Percentiles rank a stretch among this genome's conserved stretches.
Conservation (phyloP, 306 rosid species). For the Gleditsia sinensis region DNA sequence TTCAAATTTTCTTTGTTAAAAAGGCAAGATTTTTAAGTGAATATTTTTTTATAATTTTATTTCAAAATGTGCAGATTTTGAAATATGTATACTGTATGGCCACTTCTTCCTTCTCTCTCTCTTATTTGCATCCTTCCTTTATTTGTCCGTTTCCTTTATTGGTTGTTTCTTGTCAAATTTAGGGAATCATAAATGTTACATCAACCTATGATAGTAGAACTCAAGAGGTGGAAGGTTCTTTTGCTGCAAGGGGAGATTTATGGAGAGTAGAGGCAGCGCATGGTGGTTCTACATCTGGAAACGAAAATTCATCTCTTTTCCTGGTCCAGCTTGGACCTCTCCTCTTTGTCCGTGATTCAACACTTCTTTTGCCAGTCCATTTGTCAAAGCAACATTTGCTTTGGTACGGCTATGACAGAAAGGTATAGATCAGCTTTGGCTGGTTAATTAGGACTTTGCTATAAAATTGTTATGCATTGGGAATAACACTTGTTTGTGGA, state of each 20-base stretch:
- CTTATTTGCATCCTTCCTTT: not conserved
- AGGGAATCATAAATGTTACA: conserved; percentile 75
- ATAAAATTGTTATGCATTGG: not conserved
- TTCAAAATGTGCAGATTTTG: conserved; percentile 24
- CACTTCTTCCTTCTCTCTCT: not conserved
- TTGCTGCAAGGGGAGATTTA: conserved; percentile 91
- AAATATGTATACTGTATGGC: conserved; percentile 7
- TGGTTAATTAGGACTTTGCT: not conserved
- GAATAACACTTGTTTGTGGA: not conserved
- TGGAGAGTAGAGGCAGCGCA: conserved; percentile 98
- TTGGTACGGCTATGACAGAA: conserved; percentile 98
- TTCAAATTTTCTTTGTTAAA: not conserved
- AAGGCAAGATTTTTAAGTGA: not conserved
- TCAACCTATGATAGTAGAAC: conserved; percentile 92
- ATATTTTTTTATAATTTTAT: not conserved
- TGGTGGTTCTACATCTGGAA: conserved; percentile 76
- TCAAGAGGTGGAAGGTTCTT: conserved; percentile 76
- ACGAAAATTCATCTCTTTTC: conserved; percentile 78
- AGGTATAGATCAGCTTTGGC: conserved; percentile 58
- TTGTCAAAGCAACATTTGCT: conserved; percentile 93
- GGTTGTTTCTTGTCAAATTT: conserved; percentile 24
- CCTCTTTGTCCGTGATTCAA: conserved; percentile 88
- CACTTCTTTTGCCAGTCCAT: conserved; percentile 93
- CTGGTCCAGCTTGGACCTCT: conserved; percentile 97
- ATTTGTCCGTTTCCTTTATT: conserved; percentile 24